Evolutionary conservation across 257 asterid species (phyloP).

Genomic region (Cordia subcordata): DNA sequence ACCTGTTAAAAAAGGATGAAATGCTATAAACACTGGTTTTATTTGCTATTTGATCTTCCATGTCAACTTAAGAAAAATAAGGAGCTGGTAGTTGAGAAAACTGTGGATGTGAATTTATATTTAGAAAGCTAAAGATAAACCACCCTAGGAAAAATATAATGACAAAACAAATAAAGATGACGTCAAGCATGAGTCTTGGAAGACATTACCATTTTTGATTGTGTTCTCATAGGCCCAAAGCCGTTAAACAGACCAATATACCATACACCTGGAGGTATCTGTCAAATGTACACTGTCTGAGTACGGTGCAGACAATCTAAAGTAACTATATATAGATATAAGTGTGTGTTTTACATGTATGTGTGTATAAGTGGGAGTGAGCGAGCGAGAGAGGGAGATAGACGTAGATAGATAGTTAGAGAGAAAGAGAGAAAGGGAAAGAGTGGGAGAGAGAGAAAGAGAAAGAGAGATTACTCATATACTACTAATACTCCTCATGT

Average conservation of each 20-base stretch:
- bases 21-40: too few species aligned
- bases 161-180: slow-evolving; percentile 1
- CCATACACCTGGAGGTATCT: slow-evolving; percentile 94
- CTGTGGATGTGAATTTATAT: not conserved
- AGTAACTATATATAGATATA: not conserved
- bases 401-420: too few species aligned
- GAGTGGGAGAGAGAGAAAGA: not conserved
- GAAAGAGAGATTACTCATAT: not conserved
- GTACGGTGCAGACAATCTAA: too few species aligned
- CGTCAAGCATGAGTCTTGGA: not conserved
- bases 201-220: slow-evolving; percentile 80
- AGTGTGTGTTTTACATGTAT: not conserved
- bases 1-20: too few species aligned
- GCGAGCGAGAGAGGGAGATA: not conserved
- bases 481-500: too few species aligned
- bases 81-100: not conserved
- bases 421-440: not conserved
- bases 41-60: not conserved
- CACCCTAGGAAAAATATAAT: not conserved
- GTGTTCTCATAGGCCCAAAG: slow-evolving; percentile 83
- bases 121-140: not conserved
- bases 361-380: not conserved
- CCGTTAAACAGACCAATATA: slow-evolving; percentile 91
- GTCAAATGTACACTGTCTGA: slow-evolving; percentile 10
- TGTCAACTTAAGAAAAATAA: not conserved